phyloP scores from a whole-genome alignment of 352 stramenopile species.

The Globisporangium barbulae region DNA sequence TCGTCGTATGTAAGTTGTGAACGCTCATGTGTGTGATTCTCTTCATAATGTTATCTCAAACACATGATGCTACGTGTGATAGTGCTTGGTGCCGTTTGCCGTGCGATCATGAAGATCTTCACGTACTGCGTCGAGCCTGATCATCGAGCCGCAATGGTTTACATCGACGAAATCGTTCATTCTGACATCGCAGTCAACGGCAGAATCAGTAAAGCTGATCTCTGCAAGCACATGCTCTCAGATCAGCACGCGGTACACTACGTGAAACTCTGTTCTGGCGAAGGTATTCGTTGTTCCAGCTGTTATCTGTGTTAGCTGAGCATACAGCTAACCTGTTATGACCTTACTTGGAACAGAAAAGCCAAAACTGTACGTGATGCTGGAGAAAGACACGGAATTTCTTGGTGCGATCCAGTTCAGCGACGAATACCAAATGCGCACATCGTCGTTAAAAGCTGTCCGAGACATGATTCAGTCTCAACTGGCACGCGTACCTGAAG shows the following conservation, averaged over 20 bases:
- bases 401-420: slow-evolving; percentile 58
- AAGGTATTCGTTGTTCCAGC: slow-evolving; percentile 21
- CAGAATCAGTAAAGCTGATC: slow-evolving; percentile 25
- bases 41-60: neutral
- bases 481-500: slow-evolving; percentile 30
- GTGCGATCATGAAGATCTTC: slow-evolving; percentile 62
- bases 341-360: slow-evolving; percentile 30
- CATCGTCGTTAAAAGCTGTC: slow-evolving; percentile 37
- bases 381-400: slow-evolving; percentile 62
- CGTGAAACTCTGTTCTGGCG: slow-evolving; percentile 55
- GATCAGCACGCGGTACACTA: slow-evolving; percentile 56
- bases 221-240: slow-evolving; percentile 56
- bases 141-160: slow-evolving; percentile 34
- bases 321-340: neutral
- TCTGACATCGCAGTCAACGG: slow-evolving; percentile 24
- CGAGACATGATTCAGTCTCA: slow-evolving; percentile 48
- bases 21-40: neutral
- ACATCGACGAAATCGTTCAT: slow-evolving; percentile 37
- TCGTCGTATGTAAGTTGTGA: slow-evolving; percentile 36
- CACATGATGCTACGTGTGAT: slow-evolving; percentile 5
- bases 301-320: neutral
- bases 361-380: slow-evolving; percentile 57
- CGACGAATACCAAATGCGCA: slow-evolving; percentile 48
- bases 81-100: slow-evolving; percentile 44
- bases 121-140: slow-evolving; percentile 45